Evolutionary conservation across 139 green algal genomes (phyloP).

Genomic region (Chloropicon primus): DNA sequence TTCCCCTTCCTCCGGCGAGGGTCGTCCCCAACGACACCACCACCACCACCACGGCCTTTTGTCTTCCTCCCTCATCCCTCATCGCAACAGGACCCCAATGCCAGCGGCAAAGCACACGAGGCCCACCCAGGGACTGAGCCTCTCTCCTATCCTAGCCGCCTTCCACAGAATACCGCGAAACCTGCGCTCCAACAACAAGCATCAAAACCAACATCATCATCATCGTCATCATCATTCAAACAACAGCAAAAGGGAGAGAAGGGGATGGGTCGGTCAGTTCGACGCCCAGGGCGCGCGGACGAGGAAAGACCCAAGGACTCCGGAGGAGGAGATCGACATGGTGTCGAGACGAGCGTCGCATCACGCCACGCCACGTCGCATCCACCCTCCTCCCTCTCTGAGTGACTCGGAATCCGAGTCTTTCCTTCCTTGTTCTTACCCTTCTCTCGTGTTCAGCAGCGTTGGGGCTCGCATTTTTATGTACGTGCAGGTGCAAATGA

Average conservation of each 20-base stretch:
- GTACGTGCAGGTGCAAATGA: conserved; percentile 93
- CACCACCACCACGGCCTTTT: too few relatives aligned
- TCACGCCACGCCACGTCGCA: too few relatives aligned
- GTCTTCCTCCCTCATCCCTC: not conserved
- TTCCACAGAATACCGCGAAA: conserved; percentile 83
- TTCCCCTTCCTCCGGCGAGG: too few relatives aligned
- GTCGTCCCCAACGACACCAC: too few relatives aligned
- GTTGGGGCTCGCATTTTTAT: conserved; percentile 68
- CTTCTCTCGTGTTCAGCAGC: conserved; percentile 45
- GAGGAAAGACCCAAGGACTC: too few relatives aligned
- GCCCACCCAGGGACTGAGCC: conserved; percentile 58
- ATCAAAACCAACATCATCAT: too few relatives aligned
- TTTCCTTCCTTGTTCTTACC: conserved; percentile 27
- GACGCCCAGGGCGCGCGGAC: too few relatives aligned
- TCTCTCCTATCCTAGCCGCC: conserved; percentile 62
- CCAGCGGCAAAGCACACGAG: conserved; percentile 52
- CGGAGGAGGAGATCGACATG: too few relatives aligned
- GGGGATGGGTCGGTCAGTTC: not conserved
- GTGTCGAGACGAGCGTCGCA: too few relatives aligned
- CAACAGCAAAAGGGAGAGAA: not conserved
- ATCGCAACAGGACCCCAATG: conserved; percentile 34
- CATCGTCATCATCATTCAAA: too few relatives aligned
- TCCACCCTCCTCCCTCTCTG: too few relatives aligned
- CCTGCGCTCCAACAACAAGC: conserved; percentile 21
- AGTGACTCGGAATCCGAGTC: too few relatives aligned